phyloP scores from a whole-genome alignment of 2,329 filamentous ascomycete genomes.

The Ramichloridium luteum region DNA sequence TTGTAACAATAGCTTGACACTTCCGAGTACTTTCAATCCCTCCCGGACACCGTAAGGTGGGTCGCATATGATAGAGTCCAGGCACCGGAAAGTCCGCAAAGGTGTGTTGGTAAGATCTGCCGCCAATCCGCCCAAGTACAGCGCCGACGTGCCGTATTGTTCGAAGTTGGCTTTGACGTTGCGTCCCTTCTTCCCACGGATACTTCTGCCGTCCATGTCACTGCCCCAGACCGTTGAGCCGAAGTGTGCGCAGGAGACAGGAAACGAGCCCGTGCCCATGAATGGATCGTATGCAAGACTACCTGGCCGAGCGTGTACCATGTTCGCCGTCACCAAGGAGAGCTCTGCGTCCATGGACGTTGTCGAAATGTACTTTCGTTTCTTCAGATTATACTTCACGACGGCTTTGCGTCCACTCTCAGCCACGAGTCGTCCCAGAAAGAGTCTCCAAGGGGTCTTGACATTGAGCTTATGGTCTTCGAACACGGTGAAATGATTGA shows the following conservation, averaged over 20 bases:
- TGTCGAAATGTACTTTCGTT: slow-evolving; percentile 82
- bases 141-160: slow-evolving; percentile 59
- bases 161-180: slow-evolving; percentile 62
- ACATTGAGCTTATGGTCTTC: slow-evolving; percentile 60
- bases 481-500: slow-evolving; percentile 66
- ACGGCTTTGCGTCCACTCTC: slow-evolving; percentile 55
- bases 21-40: slow-evolving; percentile 75
- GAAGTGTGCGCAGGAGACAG: slow-evolving; percentile 79
- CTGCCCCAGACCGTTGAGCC: slow-evolving; percentile 73
- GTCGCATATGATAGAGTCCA: slow-evolving; percentile 91
- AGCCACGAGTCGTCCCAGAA: slow-evolving; percentile 61
- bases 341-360: slow-evolving; percentile 97
- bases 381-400: slow-evolving; percentile 77
- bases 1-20: slow-evolving; percentile 43
- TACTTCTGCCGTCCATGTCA: slow-evolving; percentile 85
- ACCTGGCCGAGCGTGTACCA: slow-evolving; percentile 68
- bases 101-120: slow-evolving; percentile 84
- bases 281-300: slow-evolving; percentile 92
- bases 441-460: slow-evolving; percentile 46
- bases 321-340: slow-evolving; percentile 80
- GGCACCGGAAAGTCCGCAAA: slow-evolving; percentile 42
- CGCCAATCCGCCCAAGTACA: slow-evolving; percentile 67
- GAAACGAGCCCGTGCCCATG: slow-evolving; percentile 87
- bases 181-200: slow-evolving; percentile 54
- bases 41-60: slow-evolving; percentile 93